Base-by-base conservation (phyloP, 352 stramenopile species). In the Phytophthora foliorum region DNA sequence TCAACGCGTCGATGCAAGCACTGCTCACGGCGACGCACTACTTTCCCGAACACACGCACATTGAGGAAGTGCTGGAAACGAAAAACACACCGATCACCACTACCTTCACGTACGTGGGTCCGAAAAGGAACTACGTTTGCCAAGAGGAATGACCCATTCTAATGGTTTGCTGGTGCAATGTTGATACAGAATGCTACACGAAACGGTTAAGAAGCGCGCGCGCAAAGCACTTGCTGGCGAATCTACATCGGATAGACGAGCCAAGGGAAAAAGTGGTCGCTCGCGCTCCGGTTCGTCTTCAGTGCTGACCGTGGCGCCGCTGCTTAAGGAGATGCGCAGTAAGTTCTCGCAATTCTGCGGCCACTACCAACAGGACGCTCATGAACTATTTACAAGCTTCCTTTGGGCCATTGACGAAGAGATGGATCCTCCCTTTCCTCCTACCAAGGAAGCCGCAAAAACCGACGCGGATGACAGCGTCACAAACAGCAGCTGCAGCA, bases 331-430 rank as follows among this genome's bases (percentile, higher is more conserved):
- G 27, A 78, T 93, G 42, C 80, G 86, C 5, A 88, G 85, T 22
- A 92, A 92, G 31, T 98, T 98, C 71, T 80, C 88, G 6, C 89
- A 94, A 24, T 99, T 99, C 68, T 74, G 81, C n/a, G 97, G 97
- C 3, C 86, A 92, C 67, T 89, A 96, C 45, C 98, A 99, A 80
- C 98, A 99, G 48, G 98, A 99, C 69, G 90, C 95, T 6, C 95
- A 99, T 67, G 98, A 99, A 71, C 68, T 99, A 0, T 88, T 99
- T 10, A 77, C 81, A 8, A 98, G 91, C 62, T 81, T 99, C 9
- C 69, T 99, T 17, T 98, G 82, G 81, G 78, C 80, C n/a, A 86
- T 93, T 36, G 86, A 93, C 41, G 86, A 93, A 51, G 86, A 93
- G 39, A 75, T 84, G 46, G 80, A 91, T 31, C 82, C 82, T 32